Evolutionary conservation across 1,284 basidiomycete genomes (phyloP).

Genomic region (Ustilago xerochloae): DNA sequence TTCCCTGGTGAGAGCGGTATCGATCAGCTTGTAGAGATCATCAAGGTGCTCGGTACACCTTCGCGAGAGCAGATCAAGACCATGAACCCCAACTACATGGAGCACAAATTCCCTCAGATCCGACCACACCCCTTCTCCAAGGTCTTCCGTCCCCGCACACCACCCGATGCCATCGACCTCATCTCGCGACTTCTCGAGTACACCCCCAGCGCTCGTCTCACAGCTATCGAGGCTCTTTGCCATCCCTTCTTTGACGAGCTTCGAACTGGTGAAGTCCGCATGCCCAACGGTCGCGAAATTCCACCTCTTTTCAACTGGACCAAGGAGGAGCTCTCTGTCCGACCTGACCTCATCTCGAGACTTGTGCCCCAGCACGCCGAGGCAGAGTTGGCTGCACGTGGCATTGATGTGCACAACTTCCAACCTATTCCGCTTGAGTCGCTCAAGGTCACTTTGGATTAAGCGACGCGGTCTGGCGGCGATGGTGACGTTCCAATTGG

Average conservation of each 20-base stretch:
- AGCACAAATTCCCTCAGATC: conserved; percentile 99
- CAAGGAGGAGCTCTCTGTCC: conserved; percentile 93
- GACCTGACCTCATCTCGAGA: conserved; percentile 90
- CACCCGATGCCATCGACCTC: conserved; percentile 93
- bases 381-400: conserved; percentile 83
- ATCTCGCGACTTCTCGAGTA: conserved; percentile 96
- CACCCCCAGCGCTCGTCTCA: conserved; percentile 90
- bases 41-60: conserved; percentile 98
- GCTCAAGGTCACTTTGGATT: conserved; percentile 68
- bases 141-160: conserved; percentile 98
- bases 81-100: conserved; percentile 99
- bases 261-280: conserved; percentile 79
- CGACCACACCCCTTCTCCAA: conserved; percentile 77
- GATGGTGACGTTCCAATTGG: background rate
- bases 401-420: conserved; percentile 89
- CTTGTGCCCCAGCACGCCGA: conserved; percentile 91
- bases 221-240: conserved; percentile 82
- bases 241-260: conserved; percentile 99
- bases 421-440: conserved; percentile 68
- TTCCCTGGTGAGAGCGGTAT: conserved; percentile 99
- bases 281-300: conserved; percentile 97
- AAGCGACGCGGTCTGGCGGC: conserved; percentile 5
- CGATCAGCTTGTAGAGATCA: conserved; percentile 99
- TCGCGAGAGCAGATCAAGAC: conserved; percentile 99
- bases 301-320: conserved; percentile 96